Evolutionary conservation across 345 rosid species (phyloP).

Genomic region (Cardamine resedifolia): DNA sequence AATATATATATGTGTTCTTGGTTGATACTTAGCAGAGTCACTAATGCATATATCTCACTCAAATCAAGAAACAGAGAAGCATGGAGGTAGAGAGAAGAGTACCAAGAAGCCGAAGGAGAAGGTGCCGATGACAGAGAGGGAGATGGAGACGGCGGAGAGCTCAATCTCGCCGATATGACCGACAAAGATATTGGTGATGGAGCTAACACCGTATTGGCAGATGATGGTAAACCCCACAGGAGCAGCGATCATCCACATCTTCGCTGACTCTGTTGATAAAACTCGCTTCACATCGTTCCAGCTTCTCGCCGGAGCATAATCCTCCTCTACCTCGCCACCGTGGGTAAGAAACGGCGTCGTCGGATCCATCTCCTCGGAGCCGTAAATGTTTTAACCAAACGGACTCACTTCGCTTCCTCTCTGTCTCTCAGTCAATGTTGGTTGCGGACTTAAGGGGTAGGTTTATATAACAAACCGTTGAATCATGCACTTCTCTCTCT

Average conservation of each 20-base stretch:
- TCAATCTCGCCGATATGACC: conserved; percentile 69
- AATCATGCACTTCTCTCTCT: conserved; percentile 29
- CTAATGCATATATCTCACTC: neutral
- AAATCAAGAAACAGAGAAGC: neutral
- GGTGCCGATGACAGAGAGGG: conserved; percentile 66
- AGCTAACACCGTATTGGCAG: conserved; percentile 55
- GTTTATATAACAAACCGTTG: conserved; percentile 36
- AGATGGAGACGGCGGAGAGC: conserved; percentile 68
- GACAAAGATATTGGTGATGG: conserved; percentile 56
- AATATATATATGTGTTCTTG: too few species aligned
- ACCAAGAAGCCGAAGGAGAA: conserved; percentile 84
- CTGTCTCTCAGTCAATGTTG: neutral
- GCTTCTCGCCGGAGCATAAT: conserved; percentile 49
- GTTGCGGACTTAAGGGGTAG: conserved; percentile 23
- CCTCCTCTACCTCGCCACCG: conserved; percentile 30
- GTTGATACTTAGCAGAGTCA: neutral
- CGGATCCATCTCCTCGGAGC: conserved; percentile 45
- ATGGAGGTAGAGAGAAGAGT: neutral
- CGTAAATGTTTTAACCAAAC: too few species aligned
- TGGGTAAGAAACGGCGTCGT: conserved; percentile 46
- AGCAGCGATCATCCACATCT: conserved; percentile 64
- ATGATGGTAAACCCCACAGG: conserved; percentile 54
- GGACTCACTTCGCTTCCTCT: neutral
- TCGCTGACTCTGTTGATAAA: conserved; percentile 50
- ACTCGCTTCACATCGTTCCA: conserved; percentile 45